A percentile compares a stretch with the other conserved stretches of the same genome.
Evolutionary conservation across 2,329 filamentous ascomycete species (phyloP).

Genomic region (Aspergillus alliaceus): DNA sequence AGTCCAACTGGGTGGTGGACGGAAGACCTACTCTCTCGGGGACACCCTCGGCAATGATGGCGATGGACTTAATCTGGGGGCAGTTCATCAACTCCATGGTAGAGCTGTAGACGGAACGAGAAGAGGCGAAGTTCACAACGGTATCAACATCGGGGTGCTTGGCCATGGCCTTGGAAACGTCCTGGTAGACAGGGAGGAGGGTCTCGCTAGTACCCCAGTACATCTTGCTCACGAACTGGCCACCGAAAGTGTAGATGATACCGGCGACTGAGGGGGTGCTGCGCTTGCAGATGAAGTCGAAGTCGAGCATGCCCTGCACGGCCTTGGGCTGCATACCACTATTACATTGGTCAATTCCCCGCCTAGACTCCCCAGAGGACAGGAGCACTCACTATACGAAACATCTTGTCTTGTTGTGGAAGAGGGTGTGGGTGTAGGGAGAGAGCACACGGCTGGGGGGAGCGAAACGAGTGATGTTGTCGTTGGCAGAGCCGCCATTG

Average conservation of each 20-base stretch:
- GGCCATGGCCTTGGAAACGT: slow-evolving; percentile 83
- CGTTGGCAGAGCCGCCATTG: slow-evolving; percentile 72
- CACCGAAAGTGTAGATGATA: slow-evolving; percentile 99
- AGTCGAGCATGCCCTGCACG: slow-evolving; percentile 93
- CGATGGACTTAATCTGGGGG: slow-evolving; percentile 97
- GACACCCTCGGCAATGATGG: slow-evolving; percentile 99
- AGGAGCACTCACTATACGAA: slow-evolving; percentile 77
- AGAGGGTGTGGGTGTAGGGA: slow-evolving; percentile 87
- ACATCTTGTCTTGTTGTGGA: slow-evolving; percentile 99
- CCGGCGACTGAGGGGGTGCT: slow-evolving; percentile 92
- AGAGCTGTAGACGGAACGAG: slow-evolving; percentile 95
- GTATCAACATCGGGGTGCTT: slow-evolving; percentile 98
- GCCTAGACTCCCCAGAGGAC: background rate
- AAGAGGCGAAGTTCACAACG: slow-evolving; percentile 99
- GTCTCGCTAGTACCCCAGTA: slow-evolving; percentile 99
- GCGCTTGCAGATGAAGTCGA: slow-evolving; percentile 99
- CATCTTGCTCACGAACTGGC: slow-evolving; percentile 99
- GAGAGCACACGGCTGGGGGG: slow-evolving; percentile 90
- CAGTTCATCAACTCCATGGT: slow-evolving; percentile 98
- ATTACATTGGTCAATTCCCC: slow-evolving; percentile 15
- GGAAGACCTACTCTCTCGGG: slow-evolving; percentile 75
- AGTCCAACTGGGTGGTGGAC: background rate
- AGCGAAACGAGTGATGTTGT: slow-evolving; percentile 96
- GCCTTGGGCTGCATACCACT: slow-evolving; percentile 93
- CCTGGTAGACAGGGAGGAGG: slow-evolving; percentile 95